Evolutionary conservation across 345 rosid species (phyloP), one percentile per base, ranked within the genome.

Genomic region (Gossypium rotundifolium): DNA sequence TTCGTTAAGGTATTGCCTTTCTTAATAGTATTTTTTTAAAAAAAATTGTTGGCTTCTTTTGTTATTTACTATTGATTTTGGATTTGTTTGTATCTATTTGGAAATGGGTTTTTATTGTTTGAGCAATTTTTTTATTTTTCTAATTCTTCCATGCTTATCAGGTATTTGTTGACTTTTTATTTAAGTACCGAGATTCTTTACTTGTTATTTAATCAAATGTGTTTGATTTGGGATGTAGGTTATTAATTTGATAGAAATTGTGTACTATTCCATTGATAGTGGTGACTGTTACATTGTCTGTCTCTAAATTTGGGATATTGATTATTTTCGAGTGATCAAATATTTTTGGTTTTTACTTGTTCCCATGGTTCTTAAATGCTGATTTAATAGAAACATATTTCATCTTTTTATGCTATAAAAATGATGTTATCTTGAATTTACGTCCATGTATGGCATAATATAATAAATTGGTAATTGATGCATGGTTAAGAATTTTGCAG

Each of bases 1-100:
- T 91, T 91, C 18, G 96, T 91, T 16, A 89, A 87, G 93, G 90
- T 84, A 44, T 73, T 3, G 46, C 6, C 45, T 10, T 23, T 48
- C 40, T 33, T 33, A 33, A 33, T 33, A 33, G 1, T 33, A 5
- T 38, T 23, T 22, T 2, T n/a, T 29, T 29, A 3, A 11, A 33
- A 3, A 11, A 33, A 20, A n/a, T 42, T 14, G 20, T n/a, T 73
- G 25, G 40, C 51, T 29, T 65, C 16, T 45, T 2, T 18, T 58
- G 44, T 29, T 72, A 11, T 9, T 72, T 14, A n/a, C 18, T 20
- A 27, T 48, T 48, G 9, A 23, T 44, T 25, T 53, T 11, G 22
- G 9, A 14, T 22, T 64, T 58, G 11, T 45, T 46, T 65, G 5
- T 27, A 64, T 69, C 2, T 17, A 64, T 73, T 9, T 74, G 33